phyloP scores from a whole-genome alignment of 2,329 filamentous ascomycete species.

The Neonectria sp. region DNA sequence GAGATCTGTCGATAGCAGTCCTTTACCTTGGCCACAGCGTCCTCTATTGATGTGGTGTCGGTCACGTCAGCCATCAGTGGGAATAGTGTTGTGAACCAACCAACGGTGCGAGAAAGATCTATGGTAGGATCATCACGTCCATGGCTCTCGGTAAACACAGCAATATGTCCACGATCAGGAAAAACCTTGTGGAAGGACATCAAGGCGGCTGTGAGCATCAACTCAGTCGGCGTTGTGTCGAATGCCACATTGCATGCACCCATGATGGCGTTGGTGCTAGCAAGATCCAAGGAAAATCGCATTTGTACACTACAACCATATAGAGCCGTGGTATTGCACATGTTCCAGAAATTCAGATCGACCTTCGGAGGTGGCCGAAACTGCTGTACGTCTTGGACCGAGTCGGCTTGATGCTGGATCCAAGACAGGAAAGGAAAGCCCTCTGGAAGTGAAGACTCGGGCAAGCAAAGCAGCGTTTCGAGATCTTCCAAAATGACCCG shows the following conservation, averaged over 20 bases:
- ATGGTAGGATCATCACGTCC: conserved; percentile 11
- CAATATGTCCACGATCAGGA: conserved; percentile 12
- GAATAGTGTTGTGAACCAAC: conserved; percentile 14
- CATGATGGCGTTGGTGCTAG: conserved; percentile 15
- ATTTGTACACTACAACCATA: conserved; percentile 10
- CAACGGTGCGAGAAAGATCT: conserved; percentile 15
- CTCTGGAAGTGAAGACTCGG: conserved; percentile 10
- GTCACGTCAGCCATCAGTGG: conserved; percentile 9
- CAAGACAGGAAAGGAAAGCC: conserved; percentile 11
- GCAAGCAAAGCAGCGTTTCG: conserved; percentile 10
- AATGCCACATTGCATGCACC: conserved; percentile 5
- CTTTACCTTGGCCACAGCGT: conserved; percentile 8
- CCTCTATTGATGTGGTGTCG: conserved; percentile 7
- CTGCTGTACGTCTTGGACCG: conserved; percentile 13
- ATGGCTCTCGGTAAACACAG: conserved; percentile 15
- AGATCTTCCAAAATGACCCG: conserved; percentile 14
- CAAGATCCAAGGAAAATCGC: conserved; percentile 15
- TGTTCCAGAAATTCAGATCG: conserved; percentile 10
- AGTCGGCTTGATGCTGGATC: conserved; percentile 11
- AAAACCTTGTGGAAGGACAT: conserved; percentile 11
- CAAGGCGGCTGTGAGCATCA: conserved; percentile 11
- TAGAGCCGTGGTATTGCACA: conserved; percentile 5
- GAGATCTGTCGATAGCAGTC: conserved; percentile 13
- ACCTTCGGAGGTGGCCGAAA: conserved; percentile 1
- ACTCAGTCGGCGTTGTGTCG: conserved; percentile 13